phyloP scores from a whole-genome alignment of 2,329 filamentous ascomycete species.

The Phyllachora maydis region DNA sequence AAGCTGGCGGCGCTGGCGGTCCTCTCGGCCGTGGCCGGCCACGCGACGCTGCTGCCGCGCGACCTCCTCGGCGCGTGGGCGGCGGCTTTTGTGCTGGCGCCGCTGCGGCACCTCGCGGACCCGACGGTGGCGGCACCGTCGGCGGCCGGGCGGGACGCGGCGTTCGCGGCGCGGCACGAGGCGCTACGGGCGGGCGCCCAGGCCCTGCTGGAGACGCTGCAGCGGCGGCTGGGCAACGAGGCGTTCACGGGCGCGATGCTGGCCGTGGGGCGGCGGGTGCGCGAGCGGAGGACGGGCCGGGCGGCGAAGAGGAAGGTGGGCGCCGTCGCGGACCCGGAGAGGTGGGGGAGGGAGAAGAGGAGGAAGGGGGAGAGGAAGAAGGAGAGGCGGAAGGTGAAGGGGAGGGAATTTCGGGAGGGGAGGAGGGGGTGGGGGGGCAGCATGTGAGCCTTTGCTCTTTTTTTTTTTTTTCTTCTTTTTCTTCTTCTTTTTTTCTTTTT shows the following conservation, averaged over 20 bases:
- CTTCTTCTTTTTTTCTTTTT: background rate
- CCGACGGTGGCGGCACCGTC: constrained; percentile 50
- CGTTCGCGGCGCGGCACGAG: constrained; percentile 50
- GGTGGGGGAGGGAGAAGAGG: constrained; percentile 56
- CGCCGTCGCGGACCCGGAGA: constrained; percentile 65
- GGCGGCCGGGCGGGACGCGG: constrained; percentile 47
- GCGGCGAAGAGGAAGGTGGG: constrained; percentile 78
- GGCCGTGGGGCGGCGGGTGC: constrained; percentile 52
- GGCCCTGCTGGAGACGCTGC: constrained; percentile 62
- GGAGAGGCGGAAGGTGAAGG: constrained; percentile 61
- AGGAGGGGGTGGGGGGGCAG: constrained; percentile 44
- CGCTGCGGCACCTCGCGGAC: constrained; percentile 70
- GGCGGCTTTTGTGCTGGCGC: too few species aligned
- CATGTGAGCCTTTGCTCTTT: constrained; percentile 4
- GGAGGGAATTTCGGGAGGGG: constrained; percentile 47
- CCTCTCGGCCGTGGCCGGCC: constrained; percentile 44
- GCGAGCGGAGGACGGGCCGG: constrained; percentile 49
- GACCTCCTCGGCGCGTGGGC: constrained; percentile 28
- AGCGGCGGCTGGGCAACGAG: constrained; percentile 65
- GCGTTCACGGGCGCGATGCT: constrained; percentile 59
- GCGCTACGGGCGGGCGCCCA: constrained; percentile 49
- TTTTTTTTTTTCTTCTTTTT: background rate
- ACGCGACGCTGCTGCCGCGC: constrained; percentile 30
- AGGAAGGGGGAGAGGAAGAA: constrained; percentile 73
- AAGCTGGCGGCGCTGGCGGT: constrained; percentile 61